Base-by-base conservation (phyloP, 305 asterid species). In the Fraxinus velutina region DNA sequence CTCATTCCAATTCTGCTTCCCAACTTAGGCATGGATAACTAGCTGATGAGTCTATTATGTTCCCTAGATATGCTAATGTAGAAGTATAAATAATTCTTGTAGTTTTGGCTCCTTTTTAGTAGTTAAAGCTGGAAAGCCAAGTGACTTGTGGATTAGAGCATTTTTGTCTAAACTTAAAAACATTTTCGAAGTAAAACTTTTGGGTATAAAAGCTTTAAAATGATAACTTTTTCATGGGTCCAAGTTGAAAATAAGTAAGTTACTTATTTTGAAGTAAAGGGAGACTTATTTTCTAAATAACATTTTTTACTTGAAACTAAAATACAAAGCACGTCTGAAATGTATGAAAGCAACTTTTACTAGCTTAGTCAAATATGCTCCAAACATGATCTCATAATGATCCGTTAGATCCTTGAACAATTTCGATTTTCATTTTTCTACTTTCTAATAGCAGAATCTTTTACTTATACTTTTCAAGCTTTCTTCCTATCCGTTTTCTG, bases 1-100 rank as follows among this genome's bases (percentile, higher is more conserved):
- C 78, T 24, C 33, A 36, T 80, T 12, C 77, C 36, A 2, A 68
- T 39, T 84, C 77, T 36, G 57, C 60, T 76, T 37, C 19, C 62
- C 52, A 3, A 22, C 27, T 37, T 21, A 27, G 29, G 55, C 30
- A 60, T 81, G 19, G n/a, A 78, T 47, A 22, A 60, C 76, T 22
- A 9, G 24, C 75, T 30, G 42, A 15, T 5, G 22, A 29, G 29
- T 30, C 73, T 74, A 22, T 71, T 71, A 71, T 24, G 55, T 82
- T 75, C 8, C 29, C 32, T 55, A 73, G 32, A 15, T 77, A 32
- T 50, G 30, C 19, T 21, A 77, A 71, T 5, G 1, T 34, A 75
- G 44, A 60, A 60, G 52, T 36, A 60, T 66, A 42, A 70, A 13
- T 73, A 15, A 70, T 66, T 21, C 42, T 15, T n/a, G 52, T 47